These are phyloP conservation scores for Harringtonia lauricola DNA, from an alignment of 2,329 filamentous ascomycete genomes.

Conservation along the genomic window DNA sequence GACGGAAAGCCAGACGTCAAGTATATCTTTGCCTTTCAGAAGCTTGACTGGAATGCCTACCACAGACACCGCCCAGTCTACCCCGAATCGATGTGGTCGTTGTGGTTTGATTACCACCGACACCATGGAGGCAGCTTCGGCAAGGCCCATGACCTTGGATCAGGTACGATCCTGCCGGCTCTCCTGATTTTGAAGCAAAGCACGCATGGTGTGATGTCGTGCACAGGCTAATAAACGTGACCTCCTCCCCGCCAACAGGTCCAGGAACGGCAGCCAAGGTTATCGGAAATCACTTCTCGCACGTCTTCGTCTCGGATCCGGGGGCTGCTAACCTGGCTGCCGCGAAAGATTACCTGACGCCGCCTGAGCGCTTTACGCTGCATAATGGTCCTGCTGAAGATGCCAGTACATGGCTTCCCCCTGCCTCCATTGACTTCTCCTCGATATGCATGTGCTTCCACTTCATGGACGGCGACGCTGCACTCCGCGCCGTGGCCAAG, in stretches of 20 bases:
- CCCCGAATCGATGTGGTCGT: slow-evolving; percentile 10
- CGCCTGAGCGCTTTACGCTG: slow-evolving; percentile 4
- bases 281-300: slow-evolving; percentile 5
- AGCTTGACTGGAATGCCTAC: slow-evolving; percentile 13
- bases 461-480: slow-evolving; percentile 10
- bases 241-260: background rate
- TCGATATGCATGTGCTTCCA: slow-evolving; percentile 13
- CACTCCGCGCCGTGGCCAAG: slow-evolving; percentile 8
- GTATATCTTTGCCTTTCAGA: slow-evolving; percentile 13
- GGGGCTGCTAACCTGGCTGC: slow-evolving; percentile 9
- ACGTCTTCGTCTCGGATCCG: slow-evolving; percentile 9
- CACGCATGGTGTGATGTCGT: too few relatives aligned
- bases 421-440: slow-evolving; percentile 10
- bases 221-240: background rate
- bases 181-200: too few relatives aligned
- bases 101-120: slow-evolving; percentile 11
- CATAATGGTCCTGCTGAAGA: slow-evolving; percentile 10
- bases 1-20: slow-evolving; percentile 6
- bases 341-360: slow-evolving; percentile 4
- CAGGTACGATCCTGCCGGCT: slow-evolving; percentile 2
- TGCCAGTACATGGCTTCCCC: slow-evolving; percentile 4
- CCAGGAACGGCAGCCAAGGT: slow-evolving; percentile 9
- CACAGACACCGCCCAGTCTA: slow-evolving; percentile 12
- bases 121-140: slow-evolving; percentile 7
- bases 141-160: slow-evolving; percentile 10